Conservation (phyloP, 2,329 filamentous ascomycete genomes). For the Pseudogymnoascus sp. region DNA sequence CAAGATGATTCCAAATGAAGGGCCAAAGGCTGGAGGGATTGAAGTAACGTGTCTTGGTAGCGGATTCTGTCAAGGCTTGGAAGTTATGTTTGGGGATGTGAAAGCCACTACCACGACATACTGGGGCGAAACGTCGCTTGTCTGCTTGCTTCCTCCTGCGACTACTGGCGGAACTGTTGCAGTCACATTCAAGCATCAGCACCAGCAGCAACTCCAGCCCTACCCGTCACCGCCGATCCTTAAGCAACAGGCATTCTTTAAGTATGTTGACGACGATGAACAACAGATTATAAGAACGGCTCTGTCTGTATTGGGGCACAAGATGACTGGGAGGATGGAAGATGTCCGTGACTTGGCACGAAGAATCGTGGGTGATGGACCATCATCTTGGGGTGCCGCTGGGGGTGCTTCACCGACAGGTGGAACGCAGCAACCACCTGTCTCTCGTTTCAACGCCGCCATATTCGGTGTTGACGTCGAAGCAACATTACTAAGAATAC, state of each 20-base stretch:
- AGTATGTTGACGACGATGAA: conserved; percentile 67
- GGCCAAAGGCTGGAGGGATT: conserved; percentile 74
- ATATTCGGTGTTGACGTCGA: conserved; percentile 30
- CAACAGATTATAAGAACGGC: conserved; percentile 63
- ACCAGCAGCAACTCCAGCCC: conserved; percentile 38
- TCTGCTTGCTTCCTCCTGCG: conserved; percentile 56
- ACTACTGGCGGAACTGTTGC: conserved; percentile 51
- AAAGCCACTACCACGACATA: conserved; percentile 57
- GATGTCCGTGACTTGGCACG: conserved; percentile 57
- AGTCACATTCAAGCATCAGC: conserved; percentile 52
- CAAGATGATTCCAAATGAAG: conserved; percentile 77
- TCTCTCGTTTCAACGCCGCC: conserved; percentile 35
- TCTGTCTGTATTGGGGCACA: conserved; percentile 56
- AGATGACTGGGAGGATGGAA: conserved; percentile 57
- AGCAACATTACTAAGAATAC: conserved; percentile 55
- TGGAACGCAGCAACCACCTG: conserved; percentile 39
- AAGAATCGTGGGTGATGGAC: conserved; percentile 49
- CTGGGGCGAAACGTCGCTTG: conserved; percentile 57
- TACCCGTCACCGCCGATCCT: conserved; percentile 38
- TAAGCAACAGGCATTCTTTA: conserved; percentile 54
- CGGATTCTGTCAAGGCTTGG: conserved; percentile 70
- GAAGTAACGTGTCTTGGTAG: conserved; percentile 82
- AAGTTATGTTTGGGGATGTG: conserved; percentile 76
- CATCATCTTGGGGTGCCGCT: conserved; percentile 39
- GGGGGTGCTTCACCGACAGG: conserved; percentile 37